Base-by-base conservation (phyloP, 352 stramenopile species). In the Halophytophthora polymorphica region DNA sequence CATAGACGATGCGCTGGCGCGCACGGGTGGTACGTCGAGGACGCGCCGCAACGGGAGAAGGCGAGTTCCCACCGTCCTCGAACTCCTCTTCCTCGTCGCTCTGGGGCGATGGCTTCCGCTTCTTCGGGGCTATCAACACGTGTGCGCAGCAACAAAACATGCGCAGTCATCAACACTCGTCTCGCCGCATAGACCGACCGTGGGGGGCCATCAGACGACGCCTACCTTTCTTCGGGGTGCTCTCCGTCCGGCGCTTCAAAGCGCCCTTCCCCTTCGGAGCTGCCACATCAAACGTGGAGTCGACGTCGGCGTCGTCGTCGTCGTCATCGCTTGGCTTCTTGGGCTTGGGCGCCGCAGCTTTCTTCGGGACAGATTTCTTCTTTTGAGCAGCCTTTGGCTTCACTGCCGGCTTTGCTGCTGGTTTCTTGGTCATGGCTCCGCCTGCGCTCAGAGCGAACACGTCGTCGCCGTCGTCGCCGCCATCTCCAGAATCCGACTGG, bases 371-470 rank as follows among this genome's bases (percentile, higher is more conserved):
- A 34, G 34, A n/a, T 36, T 36, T 45, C 47, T 62, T 56, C 31
- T 64, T 56, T 33, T 10, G 34, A 15, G 47, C 15, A 2, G 48
- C 47, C 41, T 83, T 84, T 2, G 62, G 8, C 44, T 85, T 85
- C 2, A 63, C 13, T 21, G 51, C 62, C 47, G 55, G 6, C 34
- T 67, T 77, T 18, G 51, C 41, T 46, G 45, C 39, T 18, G 45
- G 25, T 41, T 86, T 84, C 41, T 75, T 75, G 18, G 18, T 13
- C 36, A 37, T 50, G 1, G 50, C 39, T 29, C 29, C 23, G 10
- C 56, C 37, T 39, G 70, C 49, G 23, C 66, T 66, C 51, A 91
- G 77, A 19, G 72, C 66, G 59, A 92, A 92, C 2, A 88, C 77
- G 45, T 92, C 84, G 44, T 91, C 79, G 34, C 77, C 69, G 0